Percentiles rank a stretch among this genome's conserved stretches.
Evolutionary conservation across 441 rosid genomes (phyloP).

Genomic region (California macrophylla): DNA sequence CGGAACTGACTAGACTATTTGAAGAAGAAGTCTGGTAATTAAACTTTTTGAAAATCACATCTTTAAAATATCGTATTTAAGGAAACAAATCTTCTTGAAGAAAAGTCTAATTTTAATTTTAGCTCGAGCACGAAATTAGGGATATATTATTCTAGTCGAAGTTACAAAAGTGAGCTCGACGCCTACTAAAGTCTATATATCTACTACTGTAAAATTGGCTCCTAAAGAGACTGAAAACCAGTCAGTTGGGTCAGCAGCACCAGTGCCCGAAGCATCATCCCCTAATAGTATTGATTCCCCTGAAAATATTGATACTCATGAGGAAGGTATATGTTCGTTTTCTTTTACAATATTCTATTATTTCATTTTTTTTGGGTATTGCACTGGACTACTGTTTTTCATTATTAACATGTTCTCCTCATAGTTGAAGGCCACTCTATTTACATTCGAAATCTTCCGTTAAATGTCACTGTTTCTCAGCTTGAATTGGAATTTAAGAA

Average conservation of each 20-base stretch:
- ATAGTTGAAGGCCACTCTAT: conserved; percentile 50
- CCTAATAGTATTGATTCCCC: conserved; percentile 22
- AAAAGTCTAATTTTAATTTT: too few relatives aligned
- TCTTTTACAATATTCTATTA: background rate
- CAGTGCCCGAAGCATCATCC: conserved; percentile 27
- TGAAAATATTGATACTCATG: conserved; percentile 26
- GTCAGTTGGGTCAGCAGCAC: conserved; percentile 17
- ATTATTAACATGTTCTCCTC: conserved; percentile 10
- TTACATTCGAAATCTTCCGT: conserved; percentile 48
- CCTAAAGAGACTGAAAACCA: conserved; percentile 27
- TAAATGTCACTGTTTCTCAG: conserved; percentile 29
- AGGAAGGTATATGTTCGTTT: conserved; percentile 35
- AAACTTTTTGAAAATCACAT: too few relatives aligned
- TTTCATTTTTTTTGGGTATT: background rate
- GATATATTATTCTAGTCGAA: too few relatives aligned
- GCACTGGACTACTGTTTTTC: background rate
- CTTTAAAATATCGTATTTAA: too few relatives aligned
- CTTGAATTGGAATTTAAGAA: conserved; percentile 43
- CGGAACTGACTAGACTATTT: too few relatives aligned
- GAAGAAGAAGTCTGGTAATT: too few relatives aligned
- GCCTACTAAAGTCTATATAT: conserved; percentile 32
- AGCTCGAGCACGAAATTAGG: too few relatives aligned
- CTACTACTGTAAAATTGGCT: conserved; percentile 25
- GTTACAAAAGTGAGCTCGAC: conserved; percentile 33
- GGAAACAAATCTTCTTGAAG: too few relatives aligned